Base-by-base conservation (phyloP, 1,139 yeast species). In the Taphrina flavorubra region DNA sequence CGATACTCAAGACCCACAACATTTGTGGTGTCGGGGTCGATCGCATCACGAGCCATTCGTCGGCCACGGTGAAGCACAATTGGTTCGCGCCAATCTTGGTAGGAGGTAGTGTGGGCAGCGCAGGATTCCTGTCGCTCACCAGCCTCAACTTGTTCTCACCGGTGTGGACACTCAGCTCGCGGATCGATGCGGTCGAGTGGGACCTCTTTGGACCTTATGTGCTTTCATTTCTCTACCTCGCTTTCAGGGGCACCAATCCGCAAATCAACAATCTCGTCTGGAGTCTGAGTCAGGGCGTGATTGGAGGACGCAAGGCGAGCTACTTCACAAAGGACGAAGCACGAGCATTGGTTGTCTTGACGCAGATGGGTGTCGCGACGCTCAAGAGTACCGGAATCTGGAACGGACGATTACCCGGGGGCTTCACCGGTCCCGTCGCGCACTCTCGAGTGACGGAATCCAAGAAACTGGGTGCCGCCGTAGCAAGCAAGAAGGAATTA, bases 61-160 rank as follows among this genome's bases (percentile, higher is more conserved):
- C 60, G 44, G 51, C 51, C 46, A 16, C 56, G 40, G 67, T 57
- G 46, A 56, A 63, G 18, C 67, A 55, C 61, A 40, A 44, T 37
- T 36, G 62, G 62, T 63, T 63, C 10, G 67, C 67, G 1, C 67
- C 67, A 5, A 44, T 63, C 56, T 55, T 63, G 55, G 60, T 55
- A 3, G 67, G 61, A 10, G 67, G 67, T 40, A 55, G 61, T 40
- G 53, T 63, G 1, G 67, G 67, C 37, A 53, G 61, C 39, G 67
- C 67, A 14, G 67, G 61, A 7, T 63, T 16, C 61, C 16, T 63
- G 55, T n/a, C 67, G 2, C 51, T 63, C 39, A 44, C 59, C 37
- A 55, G 61, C 8, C 51, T 63, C 20, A 57, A 57, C 25, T 36
- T 63, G n/a, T 63, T 55, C 20, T 63, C 67, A 31, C 59, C 61